Conservation (phyloP, 495 filamentous ascomycete species). For the Xylaria grammica region DNA sequence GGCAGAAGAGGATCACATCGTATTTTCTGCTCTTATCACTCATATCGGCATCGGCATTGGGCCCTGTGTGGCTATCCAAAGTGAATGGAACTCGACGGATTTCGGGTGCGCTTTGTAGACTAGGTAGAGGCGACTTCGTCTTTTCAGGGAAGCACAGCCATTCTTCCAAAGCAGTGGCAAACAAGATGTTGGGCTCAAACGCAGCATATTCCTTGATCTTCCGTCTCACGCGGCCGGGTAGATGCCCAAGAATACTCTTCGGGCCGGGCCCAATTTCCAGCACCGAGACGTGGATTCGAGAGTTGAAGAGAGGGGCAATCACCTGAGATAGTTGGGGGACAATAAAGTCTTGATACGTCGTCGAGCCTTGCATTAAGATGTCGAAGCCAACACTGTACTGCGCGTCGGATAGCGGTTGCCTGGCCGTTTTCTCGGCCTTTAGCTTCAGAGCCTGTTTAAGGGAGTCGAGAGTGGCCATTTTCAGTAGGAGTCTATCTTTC, state of each 20-base stretch:
- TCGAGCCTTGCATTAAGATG: conserved; percentile 50
- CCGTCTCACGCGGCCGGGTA: conserved; percentile 50
- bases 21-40: conserved; percentile 48
- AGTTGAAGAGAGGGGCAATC: conserved; percentile 54
- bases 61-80: conserved; percentile 37
- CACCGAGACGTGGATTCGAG: conserved; percentile 54
- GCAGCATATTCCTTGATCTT: conserved; percentile 59
- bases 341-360: conserved; percentile 61
- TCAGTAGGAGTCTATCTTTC: too few species aligned
- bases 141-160: conserved; percentile 46
- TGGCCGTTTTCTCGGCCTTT: conserved; percentile 37
- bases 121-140: conserved; percentile 52
- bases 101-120: conserved; percentile 48
- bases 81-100: conserved; percentile 56
- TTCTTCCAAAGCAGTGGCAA: conserved; percentile 54
- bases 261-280: conserved; percentile 68
- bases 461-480: conserved; percentile 60
- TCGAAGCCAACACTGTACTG: conserved; percentile 62
- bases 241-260: conserved; percentile 58
- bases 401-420: conserved; percentile 55
- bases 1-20: conserved; percentile 66
- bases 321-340: conserved; percentile 59
- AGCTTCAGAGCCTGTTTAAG: conserved; percentile 57
- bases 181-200: conserved; percentile 61
- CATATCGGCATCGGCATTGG: too few species aligned